These are phyloP conservation scores for Hypoxylon sp. DNA, from an alignment of 2,329 filamentous ascomycete species.

Conservation along the genomic window DNA sequence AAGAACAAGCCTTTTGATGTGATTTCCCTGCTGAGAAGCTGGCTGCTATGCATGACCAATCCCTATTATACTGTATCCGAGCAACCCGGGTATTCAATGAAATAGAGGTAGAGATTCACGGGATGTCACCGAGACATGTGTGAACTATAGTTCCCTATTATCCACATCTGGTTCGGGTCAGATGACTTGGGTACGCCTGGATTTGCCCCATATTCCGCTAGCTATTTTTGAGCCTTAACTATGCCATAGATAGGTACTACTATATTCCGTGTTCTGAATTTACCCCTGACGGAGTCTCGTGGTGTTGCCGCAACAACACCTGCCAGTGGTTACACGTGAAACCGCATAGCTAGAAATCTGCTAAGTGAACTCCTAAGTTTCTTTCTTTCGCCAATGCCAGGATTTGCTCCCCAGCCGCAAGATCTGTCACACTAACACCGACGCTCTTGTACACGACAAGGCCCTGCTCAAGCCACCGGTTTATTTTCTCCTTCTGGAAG, in stretches of 20 bases:
- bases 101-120: no score
- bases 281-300: neutral
- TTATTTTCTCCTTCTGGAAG: neutral
- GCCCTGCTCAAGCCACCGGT: conserved; percentile 1
- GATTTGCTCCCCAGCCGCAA: conserved; percentile 6
- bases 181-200: no score
- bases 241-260: neutral
- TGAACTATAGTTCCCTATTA: no score
- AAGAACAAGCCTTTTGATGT: no score
- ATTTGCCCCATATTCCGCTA: neutral
- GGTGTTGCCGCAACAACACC: neutral
- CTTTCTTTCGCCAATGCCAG: neutral
- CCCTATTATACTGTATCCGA: no score
- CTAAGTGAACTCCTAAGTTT: neutral
- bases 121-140: no score
- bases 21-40: no score
- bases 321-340: neutral
- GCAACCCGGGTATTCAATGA: no score
- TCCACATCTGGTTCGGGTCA: no score
- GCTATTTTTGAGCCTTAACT: no score
- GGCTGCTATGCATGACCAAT: no score
- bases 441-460: conserved; percentile 17
- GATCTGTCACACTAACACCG: conserved; percentile 14
- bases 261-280: neutral
- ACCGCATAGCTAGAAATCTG: neutral